Conservation (phyloP, 2,329 filamentous ascomycete species). For the Byssoonygena ceratinophila region DNA sequence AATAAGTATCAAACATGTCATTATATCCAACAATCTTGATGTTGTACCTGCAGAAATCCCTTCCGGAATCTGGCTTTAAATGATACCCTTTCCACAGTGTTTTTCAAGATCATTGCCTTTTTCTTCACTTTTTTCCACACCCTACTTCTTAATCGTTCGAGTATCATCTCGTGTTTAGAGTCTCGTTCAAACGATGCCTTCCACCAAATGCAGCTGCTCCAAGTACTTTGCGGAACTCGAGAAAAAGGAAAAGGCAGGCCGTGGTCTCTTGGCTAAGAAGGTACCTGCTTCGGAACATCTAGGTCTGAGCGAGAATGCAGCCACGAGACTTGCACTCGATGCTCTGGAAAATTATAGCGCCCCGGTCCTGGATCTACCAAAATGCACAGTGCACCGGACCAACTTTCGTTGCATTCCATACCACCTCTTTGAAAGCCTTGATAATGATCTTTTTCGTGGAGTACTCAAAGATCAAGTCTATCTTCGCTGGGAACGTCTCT, state of each 20-base stretch:
- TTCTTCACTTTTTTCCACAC: neutral
- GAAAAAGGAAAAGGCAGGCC: slow-evolving; percentile 4
- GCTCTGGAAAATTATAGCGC: slow-evolving; percentile 10
- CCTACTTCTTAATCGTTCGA: neutral
- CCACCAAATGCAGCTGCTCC: slow-evolving; percentile 1
- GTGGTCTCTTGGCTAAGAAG: slow-evolving; percentile 4
- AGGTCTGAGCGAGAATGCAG: slow-evolving; percentile 15
- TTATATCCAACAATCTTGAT: neutral
- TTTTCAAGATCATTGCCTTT: neutral
- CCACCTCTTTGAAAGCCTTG: slow-evolving; percentile 15
- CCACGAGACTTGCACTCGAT: slow-evolving; percentile 17
- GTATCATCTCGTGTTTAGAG: neutral
- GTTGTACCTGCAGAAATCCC: neutral
- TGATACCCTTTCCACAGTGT: neutral
- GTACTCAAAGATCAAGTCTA: slow-evolving; percentile 17
- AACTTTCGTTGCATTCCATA: slow-evolving; percentile 9
- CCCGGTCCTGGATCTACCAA: neutral
- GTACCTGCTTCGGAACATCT: slow-evolving; percentile 1
- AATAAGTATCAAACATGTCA: neutral
- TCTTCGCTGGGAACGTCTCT: slow-evolving; percentile 8
- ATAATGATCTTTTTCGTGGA: slow-evolving; percentile 16
- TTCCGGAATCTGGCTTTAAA: neutral
- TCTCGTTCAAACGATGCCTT: slow-evolving; percentile 3
- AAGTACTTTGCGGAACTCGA: neutral
- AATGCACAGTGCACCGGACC: neutral